Conservation (phyloP, 257 asterid genomes). For the Fraxinus excelsior region DNA sequence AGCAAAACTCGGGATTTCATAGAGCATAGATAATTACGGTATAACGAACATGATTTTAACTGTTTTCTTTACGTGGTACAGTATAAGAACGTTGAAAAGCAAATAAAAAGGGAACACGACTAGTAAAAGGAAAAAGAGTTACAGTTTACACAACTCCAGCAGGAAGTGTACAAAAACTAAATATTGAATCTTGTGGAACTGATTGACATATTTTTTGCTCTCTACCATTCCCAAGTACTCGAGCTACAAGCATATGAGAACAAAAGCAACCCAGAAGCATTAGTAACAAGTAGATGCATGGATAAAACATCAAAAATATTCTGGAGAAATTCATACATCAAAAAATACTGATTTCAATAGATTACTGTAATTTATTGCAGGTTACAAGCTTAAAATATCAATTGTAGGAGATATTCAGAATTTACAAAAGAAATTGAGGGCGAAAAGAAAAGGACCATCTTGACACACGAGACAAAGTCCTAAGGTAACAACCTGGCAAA, state of each 20-base stretch:
- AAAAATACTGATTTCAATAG: constrained; percentile 18
- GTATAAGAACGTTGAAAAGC: too few relatives aligned
- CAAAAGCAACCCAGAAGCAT: not conserved
- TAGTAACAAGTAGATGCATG: not conserved
- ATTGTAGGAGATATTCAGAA: constrained; percentile 5
- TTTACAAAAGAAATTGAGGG: constrained; percentile 1
- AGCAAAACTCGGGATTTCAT: too few relatives aligned
- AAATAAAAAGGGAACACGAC: too few relatives aligned
- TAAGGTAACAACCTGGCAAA: not conserved
- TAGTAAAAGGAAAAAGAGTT: too few relatives aligned
- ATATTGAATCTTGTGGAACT: not conserved
- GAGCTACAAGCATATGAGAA: not conserved
- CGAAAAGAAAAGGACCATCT: constrained; percentile 13
- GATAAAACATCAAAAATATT: constrained; percentile 10
- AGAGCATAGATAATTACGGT: too few relatives aligned
- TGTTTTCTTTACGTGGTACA: too few relatives aligned
- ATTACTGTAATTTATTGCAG: constrained; percentile 11
- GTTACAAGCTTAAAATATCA: constrained; percentile 18
- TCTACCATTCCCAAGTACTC: constrained; percentile 3
- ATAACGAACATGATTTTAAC: too few relatives aligned
- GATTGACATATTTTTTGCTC: not conserved
- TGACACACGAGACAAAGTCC: not conserved
- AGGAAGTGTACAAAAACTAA: not conserved
- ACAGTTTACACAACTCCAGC: not conserved
- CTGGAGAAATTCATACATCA: constrained; percentile 2